Percentiles rank a stretch among this genome's conserved stretches.
phyloP scores from a whole-genome alignment of 305 asterid genomes.

The Fraxinus paxiana region DNA sequence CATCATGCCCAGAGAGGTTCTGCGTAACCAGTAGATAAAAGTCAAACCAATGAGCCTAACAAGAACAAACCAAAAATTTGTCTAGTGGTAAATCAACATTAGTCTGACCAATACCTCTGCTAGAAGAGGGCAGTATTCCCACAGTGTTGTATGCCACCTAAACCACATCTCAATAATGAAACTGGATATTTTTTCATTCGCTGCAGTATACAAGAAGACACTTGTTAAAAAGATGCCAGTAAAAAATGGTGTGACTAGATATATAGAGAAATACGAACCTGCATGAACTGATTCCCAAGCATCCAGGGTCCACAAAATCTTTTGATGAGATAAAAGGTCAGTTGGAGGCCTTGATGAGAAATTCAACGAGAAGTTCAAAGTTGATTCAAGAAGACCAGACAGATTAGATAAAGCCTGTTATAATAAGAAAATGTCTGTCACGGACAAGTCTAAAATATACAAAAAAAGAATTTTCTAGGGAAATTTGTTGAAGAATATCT shows the following conservation, averaged over 20 bases:
- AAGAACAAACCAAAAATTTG: slow-evolving; percentile 9
- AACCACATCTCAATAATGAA: slow-evolving; percentile 79
- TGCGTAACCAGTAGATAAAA: slow-evolving; percentile 25
- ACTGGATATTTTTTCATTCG: slow-evolving; percentile 49
- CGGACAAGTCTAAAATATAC: background rate
- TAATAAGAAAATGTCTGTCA: slow-evolving; percentile 2
- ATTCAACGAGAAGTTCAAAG: slow-evolving; percentile 50
- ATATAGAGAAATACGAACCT: slow-evolving; percentile 40
- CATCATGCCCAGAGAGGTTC: slow-evolving; percentile 37
- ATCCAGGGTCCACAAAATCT: slow-evolving; percentile 69
- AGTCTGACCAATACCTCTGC: slow-evolving; percentile 38
- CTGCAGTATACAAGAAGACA: slow-evolving; percentile 35
- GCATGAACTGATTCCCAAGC: slow-evolving; percentile 54
- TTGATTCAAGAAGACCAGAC: slow-evolving; percentile 42
- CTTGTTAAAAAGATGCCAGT: slow-evolving; percentile 15
- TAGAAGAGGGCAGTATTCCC: slow-evolving; percentile 53
- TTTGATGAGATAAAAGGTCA: slow-evolving; percentile 73
- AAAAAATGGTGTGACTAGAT: slow-evolving; percentile 12
- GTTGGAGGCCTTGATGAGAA: slow-evolving; percentile 76
- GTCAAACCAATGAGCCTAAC: background rate
- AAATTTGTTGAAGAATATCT: background rate
- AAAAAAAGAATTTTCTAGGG: background rate
- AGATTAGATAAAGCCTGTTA: slow-evolving; percentile 51
- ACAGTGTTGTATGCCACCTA: slow-evolving; percentile 77
- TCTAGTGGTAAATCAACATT: background rate